phyloP scores from a whole-genome alignment of 23 red algal species.

The Gracilaria vermiculophylla region DNA sequence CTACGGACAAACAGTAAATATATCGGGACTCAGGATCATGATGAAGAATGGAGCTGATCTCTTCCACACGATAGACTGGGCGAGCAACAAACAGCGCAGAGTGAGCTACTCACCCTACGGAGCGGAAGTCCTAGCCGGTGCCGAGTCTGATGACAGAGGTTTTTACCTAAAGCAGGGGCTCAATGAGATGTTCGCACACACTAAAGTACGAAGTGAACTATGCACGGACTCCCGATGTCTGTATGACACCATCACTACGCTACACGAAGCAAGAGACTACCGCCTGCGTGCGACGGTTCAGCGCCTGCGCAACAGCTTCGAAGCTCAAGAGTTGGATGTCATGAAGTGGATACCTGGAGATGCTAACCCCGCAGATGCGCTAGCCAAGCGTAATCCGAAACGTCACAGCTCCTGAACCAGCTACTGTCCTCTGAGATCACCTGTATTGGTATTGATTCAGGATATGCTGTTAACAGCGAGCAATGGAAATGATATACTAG shows the following conservation, averaged over 20 bases:
- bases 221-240: not conserved
- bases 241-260: not conserved
- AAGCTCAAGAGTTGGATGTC: not conserved
- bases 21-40: not conserved
- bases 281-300: not conserved
- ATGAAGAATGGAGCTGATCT: not conserved
- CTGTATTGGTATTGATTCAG: conserved; percentile 9
- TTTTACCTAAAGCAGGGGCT: not conserved
- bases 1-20: not conserved
- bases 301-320: conserved; percentile 27
- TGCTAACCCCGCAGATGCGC: not conserved
- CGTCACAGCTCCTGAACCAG: not conserved
- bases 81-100: not conserved
- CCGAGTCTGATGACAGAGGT: not conserved
- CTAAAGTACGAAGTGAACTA: not conserved
- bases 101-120: conserved; percentile 2
- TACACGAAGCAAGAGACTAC: conserved; percentile 12
- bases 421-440: not conserved
- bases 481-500: conserved; percentile 9
- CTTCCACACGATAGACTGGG: not conserved
- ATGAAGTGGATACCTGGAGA: conserved; percentile 30
- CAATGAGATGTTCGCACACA: not conserved
- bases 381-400: conserved; percentile 33
- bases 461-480: conserved; percentile 1
- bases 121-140: not conserved